Conservation (phyloP, 1,284 basidiomycete species). For the Rhizopogon parksii region DNA sequence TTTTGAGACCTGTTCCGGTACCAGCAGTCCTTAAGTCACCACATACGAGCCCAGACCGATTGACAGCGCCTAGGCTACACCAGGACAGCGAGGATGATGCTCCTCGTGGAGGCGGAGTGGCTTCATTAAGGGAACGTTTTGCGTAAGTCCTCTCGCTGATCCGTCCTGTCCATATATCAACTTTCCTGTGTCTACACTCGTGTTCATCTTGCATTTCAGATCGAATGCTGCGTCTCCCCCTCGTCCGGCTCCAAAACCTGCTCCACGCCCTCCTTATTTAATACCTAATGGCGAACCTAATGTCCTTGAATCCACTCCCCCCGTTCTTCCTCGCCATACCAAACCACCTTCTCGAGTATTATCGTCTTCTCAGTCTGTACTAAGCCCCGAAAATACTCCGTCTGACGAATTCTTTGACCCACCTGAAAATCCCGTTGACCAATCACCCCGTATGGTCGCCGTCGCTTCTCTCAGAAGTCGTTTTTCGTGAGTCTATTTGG, state of each 20-base stretch:
- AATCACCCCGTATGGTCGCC: constrained; percentile 13
- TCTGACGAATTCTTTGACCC: not conserved
- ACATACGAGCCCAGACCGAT: constrained; percentile 19
- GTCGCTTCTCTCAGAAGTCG: constrained; percentile 42
- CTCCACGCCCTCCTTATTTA: constrained; percentile 17
- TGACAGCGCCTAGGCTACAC: constrained; percentile 21
- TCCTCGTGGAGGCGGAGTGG: constrained; percentile 2
- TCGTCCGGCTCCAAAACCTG: not conserved
- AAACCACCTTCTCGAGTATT: constrained; percentile 1
- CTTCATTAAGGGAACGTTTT: constrained; percentile 37
- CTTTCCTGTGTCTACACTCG: not conserved
- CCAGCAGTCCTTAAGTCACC: constrained; percentile 24
- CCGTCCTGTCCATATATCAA: not conserved
- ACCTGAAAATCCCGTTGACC: not conserved
- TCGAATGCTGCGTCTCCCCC: not conserved
- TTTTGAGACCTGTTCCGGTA: constrained; percentile 37
- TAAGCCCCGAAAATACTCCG: not conserved
- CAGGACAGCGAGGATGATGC: constrained; percentile 18
- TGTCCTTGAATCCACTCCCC: not conserved
- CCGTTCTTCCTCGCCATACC: constrained; percentile 9
- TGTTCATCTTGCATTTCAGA: not conserved
- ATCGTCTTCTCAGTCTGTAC: not conserved
- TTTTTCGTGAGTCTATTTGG: constrained; percentile 43
- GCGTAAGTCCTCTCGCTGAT: constrained; percentile 34
- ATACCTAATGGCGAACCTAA: constrained; percentile 9